Base-by-base conservation (phyloP, 306 rosid genomes). In the Pterocarpus santalinus region DNA sequence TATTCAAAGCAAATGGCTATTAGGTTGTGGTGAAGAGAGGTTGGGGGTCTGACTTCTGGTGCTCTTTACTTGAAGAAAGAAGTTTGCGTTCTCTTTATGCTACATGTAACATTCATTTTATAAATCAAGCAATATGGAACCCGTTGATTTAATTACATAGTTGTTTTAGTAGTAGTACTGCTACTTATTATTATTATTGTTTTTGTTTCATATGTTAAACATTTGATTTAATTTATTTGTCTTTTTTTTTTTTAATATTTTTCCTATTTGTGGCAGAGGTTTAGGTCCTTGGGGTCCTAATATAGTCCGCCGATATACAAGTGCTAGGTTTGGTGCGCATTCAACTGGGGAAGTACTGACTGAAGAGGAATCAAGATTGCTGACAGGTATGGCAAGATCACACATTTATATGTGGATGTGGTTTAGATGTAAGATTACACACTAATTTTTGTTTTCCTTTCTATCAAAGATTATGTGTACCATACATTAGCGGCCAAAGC, bases 241-340 rank as follows among this genome's bases (percentile, higher is more conserved):
- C 32, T 51, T 82, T 44, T 65, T 61, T 76, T 47, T 53, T 65
- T 66, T 73, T 32, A 55, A 33, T 72, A 49, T 36, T 13, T 43
- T 66, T 60, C 28, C 58, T 34, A n/a, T 77, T 55, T 82, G 68
- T 85, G 77, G 77, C 90, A 96, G 98, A 82, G 97, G 99, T 56
- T 84, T 96, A 69, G 99, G 99, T 77, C 98, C 99, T 76, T 93
- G 89, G 97, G 99, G 99, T 83, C 98, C 94, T 55, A 77, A 86
- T 77, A 52, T 92, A 51, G 97, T 96, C 72, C 90, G 86, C 71
- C 89, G 32, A 76, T 96, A 96, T 80, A 93, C 99, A 3, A 87
- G 82, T 88, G 74, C 91, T 53, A 90, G 98, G 80, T 96, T 96
- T 77, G 90, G 94, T 43, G 22, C 94, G 64, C 78, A 77, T 86